Evolutionary conservation across 257 asterid species (phyloP), one percentile per base, ranked within the genome.

Genomic region (Solanum rostratum): DNA sequence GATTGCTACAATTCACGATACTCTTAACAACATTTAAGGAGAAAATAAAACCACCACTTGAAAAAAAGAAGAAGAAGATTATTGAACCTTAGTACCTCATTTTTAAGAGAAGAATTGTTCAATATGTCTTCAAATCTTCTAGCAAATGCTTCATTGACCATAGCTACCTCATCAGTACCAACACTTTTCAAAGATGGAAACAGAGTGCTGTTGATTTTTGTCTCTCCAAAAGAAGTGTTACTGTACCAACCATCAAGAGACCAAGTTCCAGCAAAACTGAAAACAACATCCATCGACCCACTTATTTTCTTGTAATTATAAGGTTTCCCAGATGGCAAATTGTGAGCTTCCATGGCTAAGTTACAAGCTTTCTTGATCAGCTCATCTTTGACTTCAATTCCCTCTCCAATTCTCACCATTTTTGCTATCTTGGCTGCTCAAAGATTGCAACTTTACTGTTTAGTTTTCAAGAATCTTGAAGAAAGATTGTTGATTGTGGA

Each of bases 241-340:
- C 81, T 74, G 88, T 85, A 91, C 98, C 97, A 93, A 81, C 92
- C 90, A 18, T 81, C 88, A 33, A 85, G 90, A 6, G 90, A 76
- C 99, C 98, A 94, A 2, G 93, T 89, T 68, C 97, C 96, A 0
- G 97, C 88, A 79, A 95, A 95, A 80, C 95, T 93, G 83, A 94
- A 92, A 59, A 90, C 85, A 30, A 89, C 90, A 14, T 93, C 95
- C 14, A 82, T 79, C 5, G 95, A 87, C 30, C 92, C 85, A 1
- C 90, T 84, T 55, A 16, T 89, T 84, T 81, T 91, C 5, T 95
- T 97, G 15, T 86, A 88, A 13, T 93, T 29, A 86, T 92, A 95
- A 0, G 87, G 92, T 88, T 90, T 90, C 55, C 68, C 87, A 24
- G 95, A 89, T 63, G 87, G 84, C 78, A 87, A 91, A 1, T 85